A percentile compares a stretch with the other conserved stretches of the same genome.
Conservation (phyloP, 139 green algal genomes). For the Ettlia oleoabundans region DNA sequence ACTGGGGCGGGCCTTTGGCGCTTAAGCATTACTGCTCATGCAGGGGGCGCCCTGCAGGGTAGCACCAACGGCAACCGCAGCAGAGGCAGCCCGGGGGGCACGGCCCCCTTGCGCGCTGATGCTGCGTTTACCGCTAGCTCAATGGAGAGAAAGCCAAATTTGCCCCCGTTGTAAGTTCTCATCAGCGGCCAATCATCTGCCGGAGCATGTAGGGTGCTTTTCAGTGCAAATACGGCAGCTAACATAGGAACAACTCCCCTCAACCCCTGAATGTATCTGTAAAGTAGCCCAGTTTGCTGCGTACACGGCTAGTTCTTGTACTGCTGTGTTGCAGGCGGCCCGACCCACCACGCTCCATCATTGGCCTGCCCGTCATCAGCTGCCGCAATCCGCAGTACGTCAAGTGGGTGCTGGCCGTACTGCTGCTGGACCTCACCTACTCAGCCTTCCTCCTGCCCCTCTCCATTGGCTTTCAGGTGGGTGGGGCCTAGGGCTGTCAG, state of each 20-base stretch:
- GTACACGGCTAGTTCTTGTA: too few species aligned
- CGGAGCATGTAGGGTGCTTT: too few species aligned
- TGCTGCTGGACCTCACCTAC: conserved; percentile 47
- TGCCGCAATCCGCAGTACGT: conserved; percentile 1
- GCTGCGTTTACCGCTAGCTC: too few species aligned
- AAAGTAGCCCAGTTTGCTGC: too few species aligned
- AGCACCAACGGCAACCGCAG: not conserved
- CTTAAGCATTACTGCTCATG: conserved; percentile 1
- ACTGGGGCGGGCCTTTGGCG: not conserved
- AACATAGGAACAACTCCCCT: too few species aligned
- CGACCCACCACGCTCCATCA: conserved; percentile 17
- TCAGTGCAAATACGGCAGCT: too few species aligned
- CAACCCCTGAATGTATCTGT: too few species aligned
- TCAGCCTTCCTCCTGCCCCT: conserved; percentile 48
- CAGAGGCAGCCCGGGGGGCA: too few species aligned
- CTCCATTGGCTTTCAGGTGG: conserved; percentile 30
- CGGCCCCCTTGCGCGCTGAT: too few species aligned
- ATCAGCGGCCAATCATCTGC: too few species aligned
- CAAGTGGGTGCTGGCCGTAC: conserved; percentile 17
- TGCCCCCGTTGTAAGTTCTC: too few species aligned
- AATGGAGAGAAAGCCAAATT: too few species aligned
- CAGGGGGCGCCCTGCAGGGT: not conserved
- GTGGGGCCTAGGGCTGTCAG: not conserved
- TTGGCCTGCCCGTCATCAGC: conserved; percentile 27
- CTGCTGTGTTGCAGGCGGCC: not conserved